phyloP scores from a whole-genome alignment of 768 basidiomycete genomes.

The Trametes gibbosa region DNA sequence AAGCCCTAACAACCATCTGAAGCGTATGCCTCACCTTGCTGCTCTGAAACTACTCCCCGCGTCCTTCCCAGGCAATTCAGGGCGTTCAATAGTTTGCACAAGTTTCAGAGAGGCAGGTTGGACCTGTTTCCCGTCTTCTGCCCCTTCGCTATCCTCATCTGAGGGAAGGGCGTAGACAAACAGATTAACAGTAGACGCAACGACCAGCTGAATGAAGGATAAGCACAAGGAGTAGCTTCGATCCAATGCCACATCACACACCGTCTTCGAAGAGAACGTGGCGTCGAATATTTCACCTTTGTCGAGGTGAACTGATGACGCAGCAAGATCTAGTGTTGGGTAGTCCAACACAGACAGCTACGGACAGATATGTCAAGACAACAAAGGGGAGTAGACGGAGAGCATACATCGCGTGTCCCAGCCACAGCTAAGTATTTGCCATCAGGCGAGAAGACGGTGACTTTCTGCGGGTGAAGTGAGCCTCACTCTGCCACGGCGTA shows the following conservation, averaged over 20 bases:
- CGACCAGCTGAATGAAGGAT: conserved; percentile 48
- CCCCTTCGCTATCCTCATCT: conserved; percentile 32
- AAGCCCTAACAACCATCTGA: too few relatives aligned
- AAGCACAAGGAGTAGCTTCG: neutral
- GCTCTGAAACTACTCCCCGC: conserved; percentile 61
- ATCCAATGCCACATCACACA: conserved; percentile 32
- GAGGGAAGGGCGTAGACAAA: conserved; percentile 58
- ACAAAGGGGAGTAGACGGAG: neutral
- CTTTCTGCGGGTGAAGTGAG: conserved; percentile 58
- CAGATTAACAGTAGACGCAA: conserved; percentile 64
- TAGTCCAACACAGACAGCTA: conserved; percentile 27
- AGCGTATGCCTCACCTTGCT: conserved; percentile 42
- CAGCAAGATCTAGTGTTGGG: conserved; percentile 36
- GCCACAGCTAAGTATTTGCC: conserved; percentile 64
- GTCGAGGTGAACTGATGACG: conserved; percentile 47
- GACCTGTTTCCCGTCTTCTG: conserved; percentile 42
- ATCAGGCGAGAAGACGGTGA: conserved; percentile 77
- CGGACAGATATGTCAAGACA: neutral
- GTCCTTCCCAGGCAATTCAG: conserved; percentile 44
- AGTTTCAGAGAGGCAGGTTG: conserved; percentile 37
- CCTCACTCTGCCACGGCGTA: neutral
- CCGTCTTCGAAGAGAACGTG: conserved; percentile 67
- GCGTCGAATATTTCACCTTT: conserved; percentile 86
- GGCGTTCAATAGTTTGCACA: conserved; percentile 52
- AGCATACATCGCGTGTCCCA: conserved; percentile 65